phyloP scores from a whole-genome alignment of 345 rosid species.

The Aethionema arabicum region DNA sequence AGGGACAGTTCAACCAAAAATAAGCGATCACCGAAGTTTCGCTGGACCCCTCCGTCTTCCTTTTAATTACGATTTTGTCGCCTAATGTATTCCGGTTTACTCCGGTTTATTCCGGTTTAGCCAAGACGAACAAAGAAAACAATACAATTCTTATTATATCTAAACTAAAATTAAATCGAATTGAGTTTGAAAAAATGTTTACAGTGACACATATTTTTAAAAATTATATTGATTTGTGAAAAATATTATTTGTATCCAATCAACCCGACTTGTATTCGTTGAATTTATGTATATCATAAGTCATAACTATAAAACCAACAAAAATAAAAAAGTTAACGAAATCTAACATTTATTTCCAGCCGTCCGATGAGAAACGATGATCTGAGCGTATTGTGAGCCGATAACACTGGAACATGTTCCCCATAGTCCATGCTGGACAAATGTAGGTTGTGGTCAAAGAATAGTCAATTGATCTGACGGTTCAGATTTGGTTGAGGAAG shows the following conservation, averaged over 20 bases:
- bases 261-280: too few species aligned
- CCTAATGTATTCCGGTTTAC: neutral
- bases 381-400: neutral
- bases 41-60: slow-evolving; percentile 16
- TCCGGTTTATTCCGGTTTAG: too few species aligned
- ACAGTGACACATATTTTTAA: too few species aligned
- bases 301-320: too few species aligned
- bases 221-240: too few species aligned
- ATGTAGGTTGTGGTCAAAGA: neutral
- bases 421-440: neutral
- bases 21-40: neutral
- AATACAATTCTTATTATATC: too few species aligned
- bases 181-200: too few species aligned
- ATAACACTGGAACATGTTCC: neutral
- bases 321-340: too few species aligned
- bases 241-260: too few species aligned
- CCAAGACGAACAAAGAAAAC: too few species aligned
- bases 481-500: neutral
- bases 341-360: neutral
- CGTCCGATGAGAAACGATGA: slow-evolving; percentile 20
- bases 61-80: slow-evolving; percentile 15
- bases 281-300: too few species aligned
- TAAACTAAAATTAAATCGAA: too few species aligned
- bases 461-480: slow-evolving; percentile 32
- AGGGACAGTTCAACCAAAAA: slow-evolving; percentile 11